Evolutionary conservation across 163 green algal species (phyloP).

Genomic region (Scenedesmus sp.): DNA sequence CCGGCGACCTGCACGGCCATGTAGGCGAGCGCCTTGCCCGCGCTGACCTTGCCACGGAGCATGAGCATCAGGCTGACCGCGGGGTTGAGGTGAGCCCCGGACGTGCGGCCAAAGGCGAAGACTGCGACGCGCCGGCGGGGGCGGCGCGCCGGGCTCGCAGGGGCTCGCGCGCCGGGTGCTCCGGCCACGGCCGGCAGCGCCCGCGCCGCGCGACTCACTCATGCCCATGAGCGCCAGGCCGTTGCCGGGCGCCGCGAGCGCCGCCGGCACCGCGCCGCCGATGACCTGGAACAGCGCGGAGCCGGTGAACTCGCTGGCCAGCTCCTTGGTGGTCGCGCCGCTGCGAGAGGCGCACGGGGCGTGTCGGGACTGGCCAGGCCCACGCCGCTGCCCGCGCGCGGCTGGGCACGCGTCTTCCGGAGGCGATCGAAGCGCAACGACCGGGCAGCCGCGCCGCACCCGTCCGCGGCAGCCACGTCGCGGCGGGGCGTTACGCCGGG

Average conservation of each 20-base stretch:
- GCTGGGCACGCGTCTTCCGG: too few relatives aligned
- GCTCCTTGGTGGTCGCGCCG: constrained; percentile 25
- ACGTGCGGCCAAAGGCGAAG: constrained; percentile 9
- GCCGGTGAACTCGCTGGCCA: constrained; percentile 30
- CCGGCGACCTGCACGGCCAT: constrained; percentile 37
- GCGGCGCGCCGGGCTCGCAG: not conserved
- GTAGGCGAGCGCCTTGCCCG: constrained; percentile 31
- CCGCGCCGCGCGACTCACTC: constrained; percentile 15
- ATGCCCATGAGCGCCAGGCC: constrained; percentile 17
- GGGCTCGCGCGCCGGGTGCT: not conserved
- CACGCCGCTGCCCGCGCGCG: too few relatives aligned
- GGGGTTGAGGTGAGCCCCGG: constrained; percentile 39
- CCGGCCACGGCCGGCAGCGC: not conserved
- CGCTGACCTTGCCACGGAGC: constrained; percentile 24
- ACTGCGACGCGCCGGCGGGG: constrained; percentile 25
- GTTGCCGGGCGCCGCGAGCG: constrained; percentile 15
- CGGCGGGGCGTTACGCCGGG: too few relatives aligned
- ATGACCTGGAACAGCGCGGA: constrained; percentile 31
- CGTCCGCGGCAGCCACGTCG: too few relatives aligned
- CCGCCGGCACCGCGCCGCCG: constrained; percentile 21
- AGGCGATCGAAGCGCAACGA: too few relatives aligned
- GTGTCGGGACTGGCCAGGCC: too few relatives aligned
- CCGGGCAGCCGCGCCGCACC: too few relatives aligned
- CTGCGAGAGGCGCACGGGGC: too few relatives aligned
- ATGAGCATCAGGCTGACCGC: constrained; percentile 42